phyloP scores from a whole-genome alignment of 2,329 filamentous ascomycete species.

The Aspergillus pseudonomiae region DNA sequence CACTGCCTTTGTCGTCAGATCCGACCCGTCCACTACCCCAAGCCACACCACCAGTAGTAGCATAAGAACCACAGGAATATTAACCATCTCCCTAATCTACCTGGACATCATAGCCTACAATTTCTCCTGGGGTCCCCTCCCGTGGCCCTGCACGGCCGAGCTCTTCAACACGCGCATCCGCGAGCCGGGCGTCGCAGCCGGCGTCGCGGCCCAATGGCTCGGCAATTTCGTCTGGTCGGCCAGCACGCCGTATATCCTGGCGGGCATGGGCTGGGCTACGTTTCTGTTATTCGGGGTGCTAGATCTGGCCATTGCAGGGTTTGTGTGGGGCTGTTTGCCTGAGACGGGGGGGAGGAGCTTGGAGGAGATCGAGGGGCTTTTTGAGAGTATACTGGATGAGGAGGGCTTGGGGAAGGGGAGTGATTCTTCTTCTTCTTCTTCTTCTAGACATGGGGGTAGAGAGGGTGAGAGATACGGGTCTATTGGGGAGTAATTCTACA shows the following conservation, averaged over 20 bases:
- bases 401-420: background rate
- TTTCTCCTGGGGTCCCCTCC: constrained; percentile 45
- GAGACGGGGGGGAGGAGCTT: constrained; percentile 59
- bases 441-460: background rate
- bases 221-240: constrained; percentile 48
- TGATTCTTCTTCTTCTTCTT: background rate
- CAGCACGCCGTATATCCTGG: constrained; percentile 47
- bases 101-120: constrained; percentile 55
- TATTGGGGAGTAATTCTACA: background rate
- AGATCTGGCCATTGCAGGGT: constrained; percentile 51
- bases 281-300: constrained; percentile 48
- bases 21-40: constrained; percentile 36
- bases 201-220: constrained; percentile 44
- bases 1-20: constrained; percentile 51
- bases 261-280: constrained; percentile 52
- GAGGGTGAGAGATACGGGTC: background rate
- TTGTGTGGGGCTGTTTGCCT: constrained; percentile 55
- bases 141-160: constrained; percentile 44
- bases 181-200: constrained; percentile 43
- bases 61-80: constrained; percentile 50
- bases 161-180: constrained; percentile 45
- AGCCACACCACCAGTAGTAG: background rate
- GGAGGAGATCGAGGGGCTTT: constrained; percentile 60
- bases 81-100: constrained; percentile 59
- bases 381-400: constrained; percentile 40